These are phyloP conservation scores for Penicillium cinerascens DNA, from an alignment of 495 filamentous ascomycete species.

Conservation along the genomic window DNA sequence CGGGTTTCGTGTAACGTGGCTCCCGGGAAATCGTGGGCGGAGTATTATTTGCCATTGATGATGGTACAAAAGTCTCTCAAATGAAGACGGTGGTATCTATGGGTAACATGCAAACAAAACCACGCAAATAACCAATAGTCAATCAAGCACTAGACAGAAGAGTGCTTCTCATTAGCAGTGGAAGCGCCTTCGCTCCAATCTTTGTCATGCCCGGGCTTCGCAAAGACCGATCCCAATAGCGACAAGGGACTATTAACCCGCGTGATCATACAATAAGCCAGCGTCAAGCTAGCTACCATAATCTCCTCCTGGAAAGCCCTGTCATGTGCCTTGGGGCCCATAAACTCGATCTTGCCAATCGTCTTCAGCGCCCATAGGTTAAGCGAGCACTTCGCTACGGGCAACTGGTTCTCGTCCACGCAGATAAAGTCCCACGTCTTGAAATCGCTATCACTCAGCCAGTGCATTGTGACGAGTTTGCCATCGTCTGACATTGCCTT, in stretches of 20 bases:
- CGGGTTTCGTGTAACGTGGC: too few relatives aligned
- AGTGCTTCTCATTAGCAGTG: not conserved
- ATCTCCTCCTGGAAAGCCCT: slow-evolving; percentile 30
- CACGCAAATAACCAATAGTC: not conserved
- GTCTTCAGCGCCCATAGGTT: slow-evolving; percentile 28
- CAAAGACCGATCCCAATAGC: not conserved
- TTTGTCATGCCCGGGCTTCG: not conserved
- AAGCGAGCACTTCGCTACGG: slow-evolving; percentile 26
- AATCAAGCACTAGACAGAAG: not conserved
- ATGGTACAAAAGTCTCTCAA: not conserved
- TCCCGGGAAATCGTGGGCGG: too few relatives aligned
- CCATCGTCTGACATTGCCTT: slow-evolving; percentile 15
- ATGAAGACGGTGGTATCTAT: not conserved
- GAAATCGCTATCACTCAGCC: slow-evolving; percentile 8
- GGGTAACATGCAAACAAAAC: not conserved
- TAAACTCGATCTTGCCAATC: slow-evolving; percentile 29
- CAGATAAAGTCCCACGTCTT: slow-evolving; percentile 38
- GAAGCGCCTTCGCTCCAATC: not conserved
- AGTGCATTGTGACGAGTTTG: slow-evolving; percentile 23
- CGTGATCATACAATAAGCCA: slow-evolving; percentile 28
- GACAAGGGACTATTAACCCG: not conserved
- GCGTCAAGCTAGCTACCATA: slow-evolving; percentile 28
- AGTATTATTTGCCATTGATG: not conserved
- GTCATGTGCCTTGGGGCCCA: slow-evolving; percentile 17
- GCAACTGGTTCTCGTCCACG: slow-evolving; percentile 26